These are phyloP conservation scores for Phytopythium oedochilum DNA, from an alignment of 352 stramenopile species.

Conservation along the genomic window DNA sequence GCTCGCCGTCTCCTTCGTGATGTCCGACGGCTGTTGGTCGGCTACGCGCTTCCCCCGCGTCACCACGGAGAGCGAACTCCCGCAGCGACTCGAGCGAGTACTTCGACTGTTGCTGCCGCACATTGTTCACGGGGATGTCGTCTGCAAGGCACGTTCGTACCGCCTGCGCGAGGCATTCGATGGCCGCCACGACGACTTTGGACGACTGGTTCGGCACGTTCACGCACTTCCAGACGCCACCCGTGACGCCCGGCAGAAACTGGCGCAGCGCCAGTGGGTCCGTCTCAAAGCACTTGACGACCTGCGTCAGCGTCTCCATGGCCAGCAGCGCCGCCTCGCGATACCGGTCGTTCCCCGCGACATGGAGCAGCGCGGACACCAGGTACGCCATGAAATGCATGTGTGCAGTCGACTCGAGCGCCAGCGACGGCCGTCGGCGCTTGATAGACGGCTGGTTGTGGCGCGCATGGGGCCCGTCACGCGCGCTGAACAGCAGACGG, in stretches of 20 bases:
- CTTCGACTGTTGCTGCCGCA: background rate
- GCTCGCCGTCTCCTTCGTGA: background rate
- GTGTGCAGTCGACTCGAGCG: slow-evolving; percentile 22
- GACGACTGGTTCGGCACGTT: slow-evolving; percentile 66
- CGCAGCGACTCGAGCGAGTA: slow-evolving; percentile 18
- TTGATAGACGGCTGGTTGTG: background rate
- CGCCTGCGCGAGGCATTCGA: slow-evolving; percentile 40
- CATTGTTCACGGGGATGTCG: background rate
- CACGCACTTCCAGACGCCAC: slow-evolving; percentile 57
- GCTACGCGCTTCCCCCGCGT: background rate
- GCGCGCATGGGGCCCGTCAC: background rate
- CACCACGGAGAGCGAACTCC: background rate
- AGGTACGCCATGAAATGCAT: slow-evolving; percentile 71
- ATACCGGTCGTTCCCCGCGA: slow-evolving; percentile 48
- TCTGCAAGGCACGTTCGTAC: background rate
- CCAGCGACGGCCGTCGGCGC: slow-evolving; percentile 7
- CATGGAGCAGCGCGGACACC: slow-evolving; percentile 52
- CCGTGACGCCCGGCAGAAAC: slow-evolving; percentile 66
- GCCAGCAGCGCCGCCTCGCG: slow-evolving; percentile 30
- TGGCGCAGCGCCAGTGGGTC: slow-evolving; percentile 39
- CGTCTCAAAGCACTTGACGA: slow-evolving; percentile 29
- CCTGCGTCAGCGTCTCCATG: slow-evolving; percentile 31
- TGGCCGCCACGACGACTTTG: slow-evolving; percentile 50
- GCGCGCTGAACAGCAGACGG: slow-evolving; percentile 21
- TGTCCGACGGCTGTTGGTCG: too few relatives aligned